phyloP scores from a whole-genome alignment of 2,329 filamentous ascomycete genomes.

The Fusarium humuli region DNA sequence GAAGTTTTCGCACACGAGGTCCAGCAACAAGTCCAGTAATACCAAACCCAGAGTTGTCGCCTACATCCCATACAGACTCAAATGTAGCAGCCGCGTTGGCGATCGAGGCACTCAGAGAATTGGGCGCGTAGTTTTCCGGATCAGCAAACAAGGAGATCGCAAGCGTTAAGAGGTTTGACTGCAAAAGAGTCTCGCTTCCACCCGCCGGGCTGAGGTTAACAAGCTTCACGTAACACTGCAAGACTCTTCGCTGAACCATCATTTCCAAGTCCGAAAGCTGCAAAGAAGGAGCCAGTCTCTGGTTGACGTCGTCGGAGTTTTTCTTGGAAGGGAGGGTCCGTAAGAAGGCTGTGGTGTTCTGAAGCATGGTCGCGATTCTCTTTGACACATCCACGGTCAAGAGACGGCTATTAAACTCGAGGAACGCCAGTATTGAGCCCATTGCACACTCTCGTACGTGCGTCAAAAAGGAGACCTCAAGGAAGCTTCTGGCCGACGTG shows the following conservation, averaged over 20 bases:
- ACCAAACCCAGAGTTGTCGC: constrained; percentile 94
- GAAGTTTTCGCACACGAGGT: constrained; percentile 76
- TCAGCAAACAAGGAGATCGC: constrained; percentile 94
- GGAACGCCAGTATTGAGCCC: constrained; percentile 89
- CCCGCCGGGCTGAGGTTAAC: constrained; percentile 88
- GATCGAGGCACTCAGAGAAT: constrained; percentile 88
- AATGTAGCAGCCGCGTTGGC: constrained; percentile 90
- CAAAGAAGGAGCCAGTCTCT: constrained; percentile 84
- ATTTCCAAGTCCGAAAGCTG: constrained; percentile 91
- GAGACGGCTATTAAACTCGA: constrained; percentile 92
- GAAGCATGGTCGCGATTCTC: constrained; percentile 91
- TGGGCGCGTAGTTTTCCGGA: constrained; percentile 86
- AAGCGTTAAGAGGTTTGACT: constrained; percentile 90
- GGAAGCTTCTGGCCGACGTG: constrained; percentile 80
- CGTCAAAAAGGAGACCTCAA: constrained; percentile 92
- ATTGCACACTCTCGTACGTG: constrained; percentile 96
- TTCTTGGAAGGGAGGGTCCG: constrained; percentile 86
- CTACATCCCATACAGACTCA: constrained; percentile 94
- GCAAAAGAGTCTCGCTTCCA: constrained; percentile 85
- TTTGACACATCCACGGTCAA: constrained; percentile 95
- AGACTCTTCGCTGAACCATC: constrained; percentile 91
- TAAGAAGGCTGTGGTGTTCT: constrained; percentile 92
- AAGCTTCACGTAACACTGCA: constrained; percentile 94
- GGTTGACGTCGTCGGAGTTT: constrained; percentile 85
- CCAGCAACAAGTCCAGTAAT: constrained; percentile 86